Percentiles rank a stretch among this genome's conserved stretches.
Conservation (phyloP, 2,329 filamentous ascomycete species). For the Beauveria rudraprayagi region DNA sequence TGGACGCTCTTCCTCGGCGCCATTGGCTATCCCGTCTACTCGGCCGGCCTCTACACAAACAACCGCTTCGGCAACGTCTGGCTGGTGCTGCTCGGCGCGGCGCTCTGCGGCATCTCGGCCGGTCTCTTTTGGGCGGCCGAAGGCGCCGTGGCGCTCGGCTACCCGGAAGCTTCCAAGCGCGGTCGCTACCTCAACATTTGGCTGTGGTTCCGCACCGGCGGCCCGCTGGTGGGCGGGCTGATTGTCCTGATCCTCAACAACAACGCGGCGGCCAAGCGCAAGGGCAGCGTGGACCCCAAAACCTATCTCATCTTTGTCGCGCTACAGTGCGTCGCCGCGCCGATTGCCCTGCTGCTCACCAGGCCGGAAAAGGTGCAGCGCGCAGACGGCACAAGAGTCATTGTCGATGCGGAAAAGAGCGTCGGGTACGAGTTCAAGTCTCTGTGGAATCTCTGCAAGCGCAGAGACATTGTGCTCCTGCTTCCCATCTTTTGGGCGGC, state of each 20-base stretch:
- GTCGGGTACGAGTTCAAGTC: slow-evolving; percentile 18
- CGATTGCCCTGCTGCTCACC: slow-evolving; percentile 20
- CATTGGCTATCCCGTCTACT: slow-evolving; percentile 40
- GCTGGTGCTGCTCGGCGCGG: slow-evolving; percentile 42
- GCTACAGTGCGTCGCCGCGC: slow-evolving; percentile 20
- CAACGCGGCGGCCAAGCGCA: slow-evolving; percentile 15
- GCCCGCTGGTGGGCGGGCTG: slow-evolving; percentile 37
- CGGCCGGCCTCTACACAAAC: slow-evolving; percentile 39
- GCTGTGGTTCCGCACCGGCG: slow-evolving; percentile 40
- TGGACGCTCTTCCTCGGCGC: slow-evolving; percentile 37
- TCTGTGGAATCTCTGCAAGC: slow-evolving; percentile 15
- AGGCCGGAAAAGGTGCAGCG: slow-evolving; percentile 22
- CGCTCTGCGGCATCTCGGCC: slow-evolving; percentile 38
- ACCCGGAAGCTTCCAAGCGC: slow-evolving; percentile 38
- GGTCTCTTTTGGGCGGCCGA: slow-evolving; percentile 44
- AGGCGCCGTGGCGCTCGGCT: slow-evolving; percentile 40
- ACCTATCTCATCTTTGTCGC: slow-evolving; percentile 23
- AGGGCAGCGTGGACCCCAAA: slow-evolving; percentile 19
- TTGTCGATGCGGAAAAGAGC: slow-evolving; percentile 16
- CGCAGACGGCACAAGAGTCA: slow-evolving; percentile 19
- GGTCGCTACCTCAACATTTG: slow-evolving; percentile 30
- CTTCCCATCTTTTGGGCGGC: slow-evolving; percentile 21
- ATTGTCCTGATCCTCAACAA: slow-evolving; percentile 38
- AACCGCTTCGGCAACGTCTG: slow-evolving; percentile 43
- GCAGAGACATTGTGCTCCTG: slow-evolving; percentile 17